Evolutionary conservation across 2,329 filamentous ascomycete species (phyloP), one percentile per base, ranked within the genome.

Genomic region (Fusarium sp.): DNA sequence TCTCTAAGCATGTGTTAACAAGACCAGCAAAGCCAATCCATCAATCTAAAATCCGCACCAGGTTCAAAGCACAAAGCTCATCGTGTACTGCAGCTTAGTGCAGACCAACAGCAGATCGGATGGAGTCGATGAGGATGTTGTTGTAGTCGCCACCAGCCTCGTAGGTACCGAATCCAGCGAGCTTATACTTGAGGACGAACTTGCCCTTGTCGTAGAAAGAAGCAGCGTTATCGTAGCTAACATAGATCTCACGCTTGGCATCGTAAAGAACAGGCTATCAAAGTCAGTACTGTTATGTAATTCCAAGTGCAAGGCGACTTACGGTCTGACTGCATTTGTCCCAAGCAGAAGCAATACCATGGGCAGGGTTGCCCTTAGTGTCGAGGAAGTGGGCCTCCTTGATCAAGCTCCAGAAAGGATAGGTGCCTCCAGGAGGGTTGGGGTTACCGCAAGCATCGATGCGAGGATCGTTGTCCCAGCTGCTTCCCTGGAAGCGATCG

Each of bases 401-500:
- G 33, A 75, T 75, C 60, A 75, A 56, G n/a, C 73, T 75, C 73
- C 73, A 75, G 54, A 73, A 63, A 3, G 72, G 51, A 15, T 75
- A 75, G 2, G 73, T 75, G 6, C 65, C 73, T 6, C 71, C 66
- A 3, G 71, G 71, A 13, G 71, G 73, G 5, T n/a, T 28, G 2
- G 73, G 14, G 48, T 70, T 71, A 16, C 73, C 73, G 3, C 73
- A 75, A 33, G 36, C 41, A 24, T 75, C 73, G 14, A 74, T 12
- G 3, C 9, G n/a, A 15, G 68, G 51, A 15, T 76, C 73, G 1
- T 54, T 44, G 38, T 75, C 73, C 73, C 73, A 75, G 50, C 69
- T 74, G 39, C 73, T 72, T 4, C 73, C 73, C 26, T 76, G 73
- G 62, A 76, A 76, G 30, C 73, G 73, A 3, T 74, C 55, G 15